Conservation (phyloP, 2,329 filamentous ascomycete genomes). For the Cladophialophora psammophila region DNA sequence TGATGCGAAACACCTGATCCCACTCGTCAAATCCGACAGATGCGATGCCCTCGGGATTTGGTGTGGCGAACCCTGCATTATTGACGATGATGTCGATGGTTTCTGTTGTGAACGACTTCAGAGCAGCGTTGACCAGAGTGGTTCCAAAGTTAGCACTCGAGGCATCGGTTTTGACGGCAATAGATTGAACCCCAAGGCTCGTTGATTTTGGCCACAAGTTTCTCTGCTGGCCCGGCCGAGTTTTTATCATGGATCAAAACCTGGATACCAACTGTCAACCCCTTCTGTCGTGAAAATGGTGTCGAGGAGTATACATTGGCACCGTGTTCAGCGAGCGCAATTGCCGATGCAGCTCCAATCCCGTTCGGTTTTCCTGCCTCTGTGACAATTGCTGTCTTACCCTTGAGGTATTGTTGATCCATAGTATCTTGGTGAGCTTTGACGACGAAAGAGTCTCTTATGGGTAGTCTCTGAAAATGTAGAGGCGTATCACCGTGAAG, state of each 20-base stretch:
- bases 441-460: background rate
- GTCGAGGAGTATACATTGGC: conserved; percentile 26
- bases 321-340: conserved; percentile 33
- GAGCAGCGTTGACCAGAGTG: conserved; percentile 32
- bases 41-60: conserved; percentile 26
- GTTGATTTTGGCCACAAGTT: conserved; percentile 42
- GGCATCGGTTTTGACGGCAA: conserved; percentile 32
- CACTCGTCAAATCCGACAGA: conserved; percentile 50
- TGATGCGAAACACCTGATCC: conserved; percentile 58
- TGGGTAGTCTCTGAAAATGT: background rate
- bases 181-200: conserved; percentile 28
- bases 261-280: conserved; percentile 40
- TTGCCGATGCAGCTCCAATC: conserved; percentile 39
- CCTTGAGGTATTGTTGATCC: conserved; percentile 31
- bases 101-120: conserved; percentile 31
- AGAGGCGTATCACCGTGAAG: background rate
- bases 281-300: conserved; percentile 11
- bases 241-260: conserved; percentile 44
- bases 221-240: conserved; percentile 38
- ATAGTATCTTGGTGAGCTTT: conserved; percentile 10
- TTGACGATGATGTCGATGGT: conserved; percentile 39
- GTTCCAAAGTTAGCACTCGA: conserved; percentile 26
- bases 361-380: conserved; percentile 42
- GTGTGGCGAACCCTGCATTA: conserved; percentile 32
- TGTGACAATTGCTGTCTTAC: conserved; percentile 43